Evolutionary conservation across 371 early-diverging fungal genomes (phyloP).

Genomic region (Fennellomyces sp.): DNA sequence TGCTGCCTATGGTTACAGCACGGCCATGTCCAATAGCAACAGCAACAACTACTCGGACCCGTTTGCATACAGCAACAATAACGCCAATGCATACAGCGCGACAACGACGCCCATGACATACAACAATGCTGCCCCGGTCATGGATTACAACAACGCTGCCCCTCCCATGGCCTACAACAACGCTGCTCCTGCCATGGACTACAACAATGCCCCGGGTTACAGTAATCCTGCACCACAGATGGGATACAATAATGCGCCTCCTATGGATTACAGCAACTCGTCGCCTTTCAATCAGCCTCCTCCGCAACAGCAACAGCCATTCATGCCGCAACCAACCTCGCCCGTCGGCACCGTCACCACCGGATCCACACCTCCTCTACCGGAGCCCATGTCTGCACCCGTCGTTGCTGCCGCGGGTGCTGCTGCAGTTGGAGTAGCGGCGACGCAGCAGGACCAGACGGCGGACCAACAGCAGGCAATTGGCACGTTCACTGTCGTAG

Average conservation of each 20-base stretch:
- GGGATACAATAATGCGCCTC: background rate
- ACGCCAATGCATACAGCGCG: background rate
- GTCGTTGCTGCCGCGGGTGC: background rate
- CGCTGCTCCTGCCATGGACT: background rate
- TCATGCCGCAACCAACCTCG: background rate
- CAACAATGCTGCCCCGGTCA: slow-evolving; percentile 2
- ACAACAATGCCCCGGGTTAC: background rate
- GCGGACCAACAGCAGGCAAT: slow-evolving; percentile 12
- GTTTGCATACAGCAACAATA: slow-evolving; percentile 1
- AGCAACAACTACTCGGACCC: background rate
- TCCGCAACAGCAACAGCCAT: slow-evolving; percentile 2
- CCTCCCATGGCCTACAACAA: background rate
- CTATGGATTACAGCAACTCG: background rate
- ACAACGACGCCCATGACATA: background rate
- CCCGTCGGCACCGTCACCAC: background rate
- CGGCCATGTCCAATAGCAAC: slow-evolving; percentile 1
- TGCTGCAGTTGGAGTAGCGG: slow-evolving; percentile 2
- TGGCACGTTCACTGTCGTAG: slow-evolving; percentile 43
- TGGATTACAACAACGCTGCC: background rate
- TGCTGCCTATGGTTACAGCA: slow-evolving; percentile 6
- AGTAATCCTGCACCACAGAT: background rate
- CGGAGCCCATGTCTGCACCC: background rate
- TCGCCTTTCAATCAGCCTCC: background rate
- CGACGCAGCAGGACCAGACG: background rate
- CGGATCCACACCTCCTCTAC: background rate